These are phyloP conservation scores for Ogataea salicorniae DNA, from an alignment of 805 yeast genomes.

Conservation along the genomic window DNA sequence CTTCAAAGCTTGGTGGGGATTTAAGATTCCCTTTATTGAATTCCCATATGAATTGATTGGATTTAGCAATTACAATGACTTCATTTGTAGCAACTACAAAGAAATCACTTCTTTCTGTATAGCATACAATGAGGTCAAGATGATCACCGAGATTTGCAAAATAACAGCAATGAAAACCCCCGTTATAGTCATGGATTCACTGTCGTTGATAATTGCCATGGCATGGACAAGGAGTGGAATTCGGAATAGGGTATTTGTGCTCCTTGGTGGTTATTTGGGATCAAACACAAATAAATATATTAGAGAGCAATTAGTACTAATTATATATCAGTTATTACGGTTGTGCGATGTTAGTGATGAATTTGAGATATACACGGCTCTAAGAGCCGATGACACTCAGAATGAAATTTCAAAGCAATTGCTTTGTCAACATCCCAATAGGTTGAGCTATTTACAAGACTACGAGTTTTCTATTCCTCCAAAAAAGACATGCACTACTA, in stretches of 20 bases:
- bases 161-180: slow-evolving; percentile 2
- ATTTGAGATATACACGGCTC: neutral
- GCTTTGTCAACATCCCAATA: neutral
- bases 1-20: slow-evolving; percentile 41
- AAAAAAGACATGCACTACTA: slow-evolving; percentile 3
- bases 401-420: neutral
- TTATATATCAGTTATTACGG: slow-evolving; percentile 34
- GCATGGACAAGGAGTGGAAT: slow-evolving; percentile 24
- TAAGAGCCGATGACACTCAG: slow-evolving; percentile 5
- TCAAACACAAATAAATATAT: slow-evolving; percentile 6
- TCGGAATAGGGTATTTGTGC: slow-evolving; percentile 20
- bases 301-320: slow-evolving; percentile 26
- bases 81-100: slow-evolving; percentile 30
- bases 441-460: slow-evolving; percentile 9
- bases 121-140: slow-evolving; percentile 21
- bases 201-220: slow-evolving; percentile 36
- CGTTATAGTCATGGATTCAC: slow-evolving; percentile 19
- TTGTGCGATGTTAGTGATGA: slow-evolving; percentile 37
- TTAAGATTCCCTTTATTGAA: slow-evolving; percentile 22
- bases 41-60: slow-evolving; percentile 42
- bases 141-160: slow-evolving; percentile 14
- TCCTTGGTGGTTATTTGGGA: slow-evolving; percentile 9
- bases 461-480: slow-evolving; percentile 15
- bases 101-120: slow-evolving; percentile 37
- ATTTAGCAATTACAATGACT: slow-evolving; percentile 26